These are phyloP conservation scores for Oryza rufipogon DNA, from an alignment of 176 grass and related monocot genomes.

Conservation along the genomic window DNA sequence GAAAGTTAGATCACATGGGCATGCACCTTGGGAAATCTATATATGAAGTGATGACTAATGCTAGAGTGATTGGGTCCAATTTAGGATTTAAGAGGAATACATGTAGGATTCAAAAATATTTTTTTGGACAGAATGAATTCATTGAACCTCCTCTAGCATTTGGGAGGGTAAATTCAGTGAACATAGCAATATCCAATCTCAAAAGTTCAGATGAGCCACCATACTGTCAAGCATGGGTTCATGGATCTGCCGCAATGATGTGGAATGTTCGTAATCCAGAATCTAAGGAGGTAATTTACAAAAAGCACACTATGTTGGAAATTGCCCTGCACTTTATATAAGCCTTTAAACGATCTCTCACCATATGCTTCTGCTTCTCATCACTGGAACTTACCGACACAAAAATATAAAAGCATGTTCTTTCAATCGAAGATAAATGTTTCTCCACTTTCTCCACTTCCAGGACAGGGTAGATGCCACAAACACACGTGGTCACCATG, in stretches of 20 bases:
- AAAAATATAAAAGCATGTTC: not conserved
- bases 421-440: not conserved
- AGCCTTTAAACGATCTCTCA: not conserved
- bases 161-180: not conserved
- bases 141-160: not conserved
- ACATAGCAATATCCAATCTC: not conserved
- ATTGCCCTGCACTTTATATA: slow-evolving; percentile 16
- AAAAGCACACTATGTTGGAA: slow-evolving; percentile 1
- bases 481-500: not conserved
- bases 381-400: not conserved
- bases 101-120: not conserved
- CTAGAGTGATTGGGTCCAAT: not conserved
- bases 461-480: not conserved
- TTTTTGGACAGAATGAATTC: not conserved
- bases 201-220: not conserved
- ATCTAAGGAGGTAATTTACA: slow-evolving; percentile 37
- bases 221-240: not conserved
- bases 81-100: not conserved
- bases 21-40: slow-evolving; percentile 29
- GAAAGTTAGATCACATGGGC: slow-evolving; percentile 31
- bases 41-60: not conserved
- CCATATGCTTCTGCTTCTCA: not conserved
- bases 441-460: not conserved
- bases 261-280: slow-evolving; percentile 22
- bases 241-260: not conserved